phyloP scores from a whole-genome alignment of 177 flowering plant species.

The Vitis hybrid region DNA sequence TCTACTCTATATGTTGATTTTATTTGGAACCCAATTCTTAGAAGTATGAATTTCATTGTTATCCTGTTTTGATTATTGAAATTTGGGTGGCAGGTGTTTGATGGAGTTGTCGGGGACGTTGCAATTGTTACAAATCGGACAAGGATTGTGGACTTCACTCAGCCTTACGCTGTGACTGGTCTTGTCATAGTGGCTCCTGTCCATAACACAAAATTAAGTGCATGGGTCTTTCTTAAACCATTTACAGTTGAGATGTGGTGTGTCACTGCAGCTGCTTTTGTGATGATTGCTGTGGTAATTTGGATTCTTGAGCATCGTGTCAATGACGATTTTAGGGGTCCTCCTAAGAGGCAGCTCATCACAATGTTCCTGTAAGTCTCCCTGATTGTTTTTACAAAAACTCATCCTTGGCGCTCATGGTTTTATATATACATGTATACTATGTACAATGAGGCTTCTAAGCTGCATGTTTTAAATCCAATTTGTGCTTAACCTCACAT shows the following conservation, averaged over 20 bases:
- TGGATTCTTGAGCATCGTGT: constrained; percentile 88
- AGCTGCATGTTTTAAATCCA: neutral
- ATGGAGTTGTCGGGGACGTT: constrained; percentile 83
- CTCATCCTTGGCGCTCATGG: neutral
- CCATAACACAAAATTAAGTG: constrained; percentile 39
- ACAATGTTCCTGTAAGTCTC: constrained; percentile 63
- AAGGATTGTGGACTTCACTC: constrained; percentile 69
- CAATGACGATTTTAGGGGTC: constrained; percentile 74
- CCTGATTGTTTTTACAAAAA: neutral
- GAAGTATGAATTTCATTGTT: neutral
- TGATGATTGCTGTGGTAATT: constrained; percentile 64
- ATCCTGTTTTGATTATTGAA: neutral
- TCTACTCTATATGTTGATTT: neutral
- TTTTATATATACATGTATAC: neutral
- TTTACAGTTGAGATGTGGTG: constrained; percentile 79
- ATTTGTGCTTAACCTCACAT: constrained; percentile 1
- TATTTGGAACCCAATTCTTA: neutral
- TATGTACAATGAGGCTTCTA: neutral
- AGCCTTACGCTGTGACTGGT: constrained; percentile 69
- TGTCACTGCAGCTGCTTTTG: constrained; percentile 53
- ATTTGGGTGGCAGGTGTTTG: constrained; percentile 46
- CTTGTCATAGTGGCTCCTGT: constrained; percentile 70
- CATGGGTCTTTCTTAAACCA: constrained; percentile 83
- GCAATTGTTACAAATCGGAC: constrained; percentile 72
- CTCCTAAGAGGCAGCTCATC: constrained; percentile 59